Base-by-base conservation (phyloP, 495 filamentous ascomycete genomes). In the Penicillium paxilli region DNA sequence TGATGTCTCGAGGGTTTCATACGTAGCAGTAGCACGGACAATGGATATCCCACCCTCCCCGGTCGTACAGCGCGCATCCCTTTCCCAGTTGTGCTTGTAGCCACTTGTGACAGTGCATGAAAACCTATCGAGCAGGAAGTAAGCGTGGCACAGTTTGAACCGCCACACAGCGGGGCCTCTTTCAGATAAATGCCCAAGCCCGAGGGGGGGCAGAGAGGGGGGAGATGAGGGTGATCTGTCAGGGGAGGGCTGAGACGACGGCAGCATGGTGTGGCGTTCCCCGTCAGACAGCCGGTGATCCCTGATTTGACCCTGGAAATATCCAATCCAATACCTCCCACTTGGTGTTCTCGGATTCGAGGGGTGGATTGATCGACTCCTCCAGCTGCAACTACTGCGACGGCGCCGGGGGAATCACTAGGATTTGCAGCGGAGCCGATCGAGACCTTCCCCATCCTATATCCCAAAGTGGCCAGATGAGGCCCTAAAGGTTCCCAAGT, bases 61-160 rank as follows among this genome's bases (percentile, higher is more conserved):
- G 16, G 44, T 28, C 30, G 44, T 30, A 41, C 48, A 42, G 7
- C 38, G 37, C 30, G 26, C 48, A 42, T 42, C 38, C 38, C 38
- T 42, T 20, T 42, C 22, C 10, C 35, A 52, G 21, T 25, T 42
- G 46, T 8, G 2, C 44, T 42, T 42, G 8, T 17, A 21, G 38
- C 19, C 21, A 23, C 41, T 19, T 38, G 35, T 45, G 45, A 50
- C 32, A 25, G 24, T 46, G 35, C 45, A 25, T 41, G 44, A 47
- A 51, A 55, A 47, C 28, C 44, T 16, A n/a, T 38, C 32, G 17
- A 22, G 11, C 19, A 45, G n/a, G n/a, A n/a, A 10, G 46, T 22
- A 35, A 48, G 51, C 55, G 63, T 63, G 63, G 63, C 58, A 64
- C 60, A 63, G 60, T 51, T 42, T 20, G 44, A 64, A 64, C 60